Conservation (phyloP, 352 stramenopile species). For the Globisporangium ultimum region DNA sequence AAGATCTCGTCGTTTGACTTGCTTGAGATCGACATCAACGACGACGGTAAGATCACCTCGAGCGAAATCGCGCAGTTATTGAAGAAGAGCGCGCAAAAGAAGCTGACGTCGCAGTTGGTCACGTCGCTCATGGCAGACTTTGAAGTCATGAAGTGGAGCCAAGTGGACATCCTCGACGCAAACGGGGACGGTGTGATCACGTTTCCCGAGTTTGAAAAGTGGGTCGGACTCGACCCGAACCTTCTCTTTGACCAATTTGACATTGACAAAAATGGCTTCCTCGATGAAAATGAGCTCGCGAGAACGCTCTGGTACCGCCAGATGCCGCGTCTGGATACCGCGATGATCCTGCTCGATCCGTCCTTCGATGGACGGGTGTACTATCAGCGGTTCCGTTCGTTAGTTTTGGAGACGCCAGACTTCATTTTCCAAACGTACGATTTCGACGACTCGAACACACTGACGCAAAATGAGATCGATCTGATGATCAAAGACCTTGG, state of each 20-base stretch:
- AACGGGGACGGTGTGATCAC: slow-evolving; percentile 57
- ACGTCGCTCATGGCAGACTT: slow-evolving; percentile 48
- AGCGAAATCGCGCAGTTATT: slow-evolving; percentile 45
- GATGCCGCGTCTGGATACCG: slow-evolving; percentile 59
- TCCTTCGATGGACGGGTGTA: slow-evolving; percentile 82
- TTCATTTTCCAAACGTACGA: slow-evolving; percentile 79
- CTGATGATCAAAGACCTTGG: slow-evolving; percentile 70
- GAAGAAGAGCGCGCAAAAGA: slow-evolving; percentile 21
- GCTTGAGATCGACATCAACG: slow-evolving; percentile 58
- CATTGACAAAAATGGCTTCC: slow-evolving; percentile 78
- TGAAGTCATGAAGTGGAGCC: slow-evolving; percentile 50
- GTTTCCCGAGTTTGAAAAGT: slow-evolving; percentile 63
- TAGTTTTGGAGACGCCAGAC: slow-evolving; percentile 34
- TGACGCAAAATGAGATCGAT: slow-evolving; percentile 61
- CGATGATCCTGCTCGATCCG: slow-evolving; percentile 72
- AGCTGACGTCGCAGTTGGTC: slow-evolving; percentile 40
- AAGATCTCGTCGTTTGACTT: slow-evolving; percentile 78
- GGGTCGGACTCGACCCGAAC: slow-evolving; percentile 68
- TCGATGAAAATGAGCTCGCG: slow-evolving; percentile 82
- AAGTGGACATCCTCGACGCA: slow-evolving; percentile 47
- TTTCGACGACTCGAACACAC: slow-evolving; percentile 49
- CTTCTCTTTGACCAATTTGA: slow-evolving; percentile 84
- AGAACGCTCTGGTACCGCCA: slow-evolving; percentile 64
- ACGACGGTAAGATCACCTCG: slow-evolving; percentile 68
- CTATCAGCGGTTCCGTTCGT: slow-evolving; percentile 54